phyloP scores from a whole-genome alignment of 176 grass and related monocot genomes.

The Poa pratensis region DNA sequence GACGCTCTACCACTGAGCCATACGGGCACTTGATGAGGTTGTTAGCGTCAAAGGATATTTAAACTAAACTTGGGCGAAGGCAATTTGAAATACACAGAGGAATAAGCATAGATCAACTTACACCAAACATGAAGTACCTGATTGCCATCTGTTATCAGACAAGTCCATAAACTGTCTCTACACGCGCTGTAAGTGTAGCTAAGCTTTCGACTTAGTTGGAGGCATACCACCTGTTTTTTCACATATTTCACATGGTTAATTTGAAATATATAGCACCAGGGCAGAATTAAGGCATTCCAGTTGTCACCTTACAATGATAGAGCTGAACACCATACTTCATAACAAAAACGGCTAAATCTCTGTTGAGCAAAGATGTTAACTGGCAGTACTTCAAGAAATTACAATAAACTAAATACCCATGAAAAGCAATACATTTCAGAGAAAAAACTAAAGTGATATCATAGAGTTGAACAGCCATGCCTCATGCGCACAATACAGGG shows the following conservation, averaged over 20 bases:
- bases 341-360: constrained; percentile 1
- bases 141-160: neutral
- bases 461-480: neutral
- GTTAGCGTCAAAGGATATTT: no score
- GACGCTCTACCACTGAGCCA: constrained; percentile 99
- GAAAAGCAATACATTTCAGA: neutral
- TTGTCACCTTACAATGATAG: neutral
- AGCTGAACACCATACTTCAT: neutral
- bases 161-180: neutral
- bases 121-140: neutral
- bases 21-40: constrained; percentile 46
- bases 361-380: neutral
- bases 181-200: neutral
- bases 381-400: constrained; percentile 13
- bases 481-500: neutral
- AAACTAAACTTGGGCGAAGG: no score
- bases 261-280: neutral
- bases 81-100: neutral
- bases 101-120: neutral
- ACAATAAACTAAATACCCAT: neutral
- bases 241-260: neutral
- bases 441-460: neutral
- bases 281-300: neutral
- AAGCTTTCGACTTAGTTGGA: neutral
- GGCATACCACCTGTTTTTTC: neutral